Evolutionary conservation across 139 green algal genomes (phyloP).

Genomic region (Micractinium conductrix): DNA sequence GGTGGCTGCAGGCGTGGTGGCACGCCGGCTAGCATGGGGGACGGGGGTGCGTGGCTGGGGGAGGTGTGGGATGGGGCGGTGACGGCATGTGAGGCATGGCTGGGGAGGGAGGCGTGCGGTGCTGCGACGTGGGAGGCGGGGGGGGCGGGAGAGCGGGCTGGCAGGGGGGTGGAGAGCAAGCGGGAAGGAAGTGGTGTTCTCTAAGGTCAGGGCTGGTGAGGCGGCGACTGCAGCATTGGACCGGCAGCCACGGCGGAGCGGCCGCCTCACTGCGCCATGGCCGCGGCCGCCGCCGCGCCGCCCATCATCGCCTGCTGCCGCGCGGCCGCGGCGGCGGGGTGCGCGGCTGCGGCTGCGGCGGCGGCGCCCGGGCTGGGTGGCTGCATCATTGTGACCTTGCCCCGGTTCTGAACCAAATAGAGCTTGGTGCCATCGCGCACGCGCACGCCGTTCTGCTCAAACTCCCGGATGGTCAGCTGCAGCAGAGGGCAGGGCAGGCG

Average conservation of each 20-base stretch:
- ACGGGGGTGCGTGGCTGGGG: too few species aligned
- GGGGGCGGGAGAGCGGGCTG: background rate
- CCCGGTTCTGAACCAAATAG: constrained; percentile 45
- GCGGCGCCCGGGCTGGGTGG: background rate
- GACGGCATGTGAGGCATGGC: too few species aligned
- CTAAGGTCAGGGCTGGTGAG: too few species aligned
- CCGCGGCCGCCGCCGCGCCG: background rate
- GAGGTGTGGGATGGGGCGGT: too few species aligned
- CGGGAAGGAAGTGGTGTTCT: too few species aligned
- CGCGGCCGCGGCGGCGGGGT: background rate
- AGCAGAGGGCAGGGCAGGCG: background rate
- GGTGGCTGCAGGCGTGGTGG: too few species aligned
- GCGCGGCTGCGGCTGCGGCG: constrained; percentile 16
- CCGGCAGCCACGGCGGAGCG: too few species aligned
- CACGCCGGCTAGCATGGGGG: too few species aligned
- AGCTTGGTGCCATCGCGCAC: constrained; percentile 45
- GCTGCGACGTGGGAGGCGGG: background rate
- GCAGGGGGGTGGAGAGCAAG: too few species aligned
- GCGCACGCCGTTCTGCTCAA: constrained; percentile 44
- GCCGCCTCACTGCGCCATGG: background rate
- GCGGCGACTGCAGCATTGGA: too few species aligned
- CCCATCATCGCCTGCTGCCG: constrained; percentile 9
- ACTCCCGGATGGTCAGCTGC: constrained; percentile 40
- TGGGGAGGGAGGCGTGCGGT: too few species aligned
- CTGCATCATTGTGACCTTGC: background rate